Evolutionary conservation across 2,329 filamentous ascomycete species (phyloP).

Genomic region (Fusarium euwallaceae): DNA sequence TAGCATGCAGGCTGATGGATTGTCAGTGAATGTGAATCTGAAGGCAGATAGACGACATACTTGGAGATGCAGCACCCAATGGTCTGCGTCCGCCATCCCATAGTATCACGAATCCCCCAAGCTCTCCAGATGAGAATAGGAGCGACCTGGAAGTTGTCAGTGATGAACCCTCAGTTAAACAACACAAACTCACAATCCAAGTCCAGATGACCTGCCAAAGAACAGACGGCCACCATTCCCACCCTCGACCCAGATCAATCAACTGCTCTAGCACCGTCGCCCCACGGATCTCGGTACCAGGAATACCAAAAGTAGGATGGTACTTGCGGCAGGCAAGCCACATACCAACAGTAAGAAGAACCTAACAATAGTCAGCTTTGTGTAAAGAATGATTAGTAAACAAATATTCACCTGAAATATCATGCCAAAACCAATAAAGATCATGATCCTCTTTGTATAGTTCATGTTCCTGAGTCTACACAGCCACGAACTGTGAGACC

Average conservation of each 20-base stretch:
- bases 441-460: slow-evolving; percentile 60
- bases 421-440: slow-evolving; percentile 67
- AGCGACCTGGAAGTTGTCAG: slow-evolving; percentile 49
- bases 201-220: slow-evolving; percentile 74
- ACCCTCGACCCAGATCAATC: slow-evolving; percentile 63
- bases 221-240: slow-evolving; percentile 74
- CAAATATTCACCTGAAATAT: slow-evolving; percentile 62
- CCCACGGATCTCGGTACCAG: slow-evolving; percentile 62
- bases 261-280: slow-evolving; percentile 54
- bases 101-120: slow-evolving; percentile 71
- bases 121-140: slow-evolving; percentile 71
- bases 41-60: no score
- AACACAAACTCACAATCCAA: slow-evolving; percentile 59
- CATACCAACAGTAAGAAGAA: slow-evolving; percentile 69
- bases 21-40: slow-evolving; percentile 19
- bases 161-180: fast-evolving
- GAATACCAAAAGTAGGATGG: slow-evolving; percentile 70
- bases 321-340: slow-evolving; percentile 74
- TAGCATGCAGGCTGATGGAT: slow-evolving; percentile 66
- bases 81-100: slow-evolving; percentile 74
- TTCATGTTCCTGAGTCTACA: slow-evolving; percentile 50
- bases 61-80: slow-evolving; percentile 61
- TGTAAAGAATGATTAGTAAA: neutral
- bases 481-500: slow-evolving; percentile 30
- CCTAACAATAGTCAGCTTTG: slow-evolving; percentile 52